Percentiles rank a stretch among this genome's conserved stretches.
Conservation (phyloP, 2,329 filamentous ascomycete genomes). For the Trichophyton schoenleinii region DNA sequence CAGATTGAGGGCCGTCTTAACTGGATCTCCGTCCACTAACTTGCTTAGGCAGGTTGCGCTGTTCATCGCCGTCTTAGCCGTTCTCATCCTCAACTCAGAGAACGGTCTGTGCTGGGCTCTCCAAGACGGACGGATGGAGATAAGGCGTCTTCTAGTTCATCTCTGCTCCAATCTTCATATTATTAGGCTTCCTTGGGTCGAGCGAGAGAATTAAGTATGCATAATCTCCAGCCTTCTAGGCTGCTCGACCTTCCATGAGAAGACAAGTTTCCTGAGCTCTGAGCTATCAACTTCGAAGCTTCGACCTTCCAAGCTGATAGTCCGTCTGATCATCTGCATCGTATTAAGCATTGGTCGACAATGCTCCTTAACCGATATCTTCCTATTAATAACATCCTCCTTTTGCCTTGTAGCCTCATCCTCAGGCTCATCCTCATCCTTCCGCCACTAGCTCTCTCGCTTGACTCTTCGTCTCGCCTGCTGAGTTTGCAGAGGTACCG, state of each 20-base stretch:
- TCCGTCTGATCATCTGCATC: not conserved
- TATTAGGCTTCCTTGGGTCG: not conserved
- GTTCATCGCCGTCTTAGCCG: not conserved
- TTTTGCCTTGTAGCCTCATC: not conserved
- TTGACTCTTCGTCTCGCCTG: not conserved
- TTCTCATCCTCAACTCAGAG: not conserved
- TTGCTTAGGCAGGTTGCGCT: not conserved
- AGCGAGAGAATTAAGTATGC: not conserved
- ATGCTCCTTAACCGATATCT: not conserved
- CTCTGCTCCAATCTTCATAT: not conserved
- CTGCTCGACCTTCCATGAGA: not conserved
- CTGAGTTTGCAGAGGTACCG: constrained; percentile 2
- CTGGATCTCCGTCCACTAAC: not conserved
- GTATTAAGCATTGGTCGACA: not conserved
- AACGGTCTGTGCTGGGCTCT: not conserved
- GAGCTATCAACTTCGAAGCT: not conserved
- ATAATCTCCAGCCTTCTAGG: not conserved
- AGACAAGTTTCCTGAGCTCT: not conserved
- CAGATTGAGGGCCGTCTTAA: not conserved
- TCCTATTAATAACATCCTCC: not conserved
- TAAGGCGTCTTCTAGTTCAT: not conserved
- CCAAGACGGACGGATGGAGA: not conserved
- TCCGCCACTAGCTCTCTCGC: not conserved
- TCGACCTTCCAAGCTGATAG: not conserved
- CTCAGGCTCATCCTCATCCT: not conserved